Evolutionary conservation across 2,329 filamentous ascomycete species (phyloP).

Genomic region (Neocucurbitaria cava): DNA sequence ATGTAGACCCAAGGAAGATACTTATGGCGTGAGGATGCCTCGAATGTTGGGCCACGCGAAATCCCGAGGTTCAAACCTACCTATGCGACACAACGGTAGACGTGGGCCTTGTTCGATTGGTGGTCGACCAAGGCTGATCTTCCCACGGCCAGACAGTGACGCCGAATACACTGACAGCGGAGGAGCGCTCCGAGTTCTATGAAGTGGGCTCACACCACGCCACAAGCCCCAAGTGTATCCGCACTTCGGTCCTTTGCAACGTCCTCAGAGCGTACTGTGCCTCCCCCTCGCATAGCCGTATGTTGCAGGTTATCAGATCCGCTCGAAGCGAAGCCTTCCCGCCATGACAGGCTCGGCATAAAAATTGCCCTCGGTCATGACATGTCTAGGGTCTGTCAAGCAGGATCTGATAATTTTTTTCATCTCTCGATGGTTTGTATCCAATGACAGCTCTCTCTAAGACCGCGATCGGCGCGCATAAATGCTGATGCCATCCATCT

Average conservation of each 20-base stretch:
- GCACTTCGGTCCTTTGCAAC: not conserved
- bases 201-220: not conserved
- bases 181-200: not conserved
- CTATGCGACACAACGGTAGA: too few relatives aligned
- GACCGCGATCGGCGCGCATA: conserved; percentile 16
- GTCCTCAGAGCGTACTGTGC: conserved; percentile 7
- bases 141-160: not conserved
- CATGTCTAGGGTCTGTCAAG: not conserved
- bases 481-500: conserved; percentile 3
- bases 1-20: not conserved
- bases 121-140: not conserved
- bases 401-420: not conserved
- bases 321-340: conserved; percentile 26
- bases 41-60: not conserved
- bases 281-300: conserved; percentile 17
- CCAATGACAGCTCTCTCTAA: not conserved
- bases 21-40: not conserved
- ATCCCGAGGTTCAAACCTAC: too few relatives aligned
- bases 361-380: not conserved
- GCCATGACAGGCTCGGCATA: not conserved
- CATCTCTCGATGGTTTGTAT: not conserved
- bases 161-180: not conserved
- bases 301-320: conserved; percentile 36
- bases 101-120: not conserved
- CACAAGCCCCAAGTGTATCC: conserved; percentile 1